phyloP scores from a whole-genome alignment of 805 yeast genomes.

The Saturnispora halmiae region DNA sequence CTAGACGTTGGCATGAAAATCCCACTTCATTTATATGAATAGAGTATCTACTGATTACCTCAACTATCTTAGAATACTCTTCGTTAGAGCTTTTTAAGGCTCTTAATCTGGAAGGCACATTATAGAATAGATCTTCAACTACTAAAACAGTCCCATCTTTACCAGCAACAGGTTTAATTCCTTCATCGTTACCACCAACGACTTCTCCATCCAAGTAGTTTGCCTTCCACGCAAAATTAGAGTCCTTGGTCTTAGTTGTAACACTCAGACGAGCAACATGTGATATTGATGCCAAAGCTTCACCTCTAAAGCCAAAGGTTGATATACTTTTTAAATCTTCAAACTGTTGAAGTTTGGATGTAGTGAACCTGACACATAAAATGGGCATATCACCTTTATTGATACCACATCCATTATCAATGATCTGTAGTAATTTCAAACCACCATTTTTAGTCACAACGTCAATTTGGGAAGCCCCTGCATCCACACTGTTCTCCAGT shows the following conservation, averaged over 20 bases:
- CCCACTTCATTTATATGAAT: constrained; percentile 64
- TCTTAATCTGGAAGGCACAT: constrained; percentile 68
- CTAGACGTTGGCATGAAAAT: constrained; percentile 69
- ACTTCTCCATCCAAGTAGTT: constrained; percentile 61
- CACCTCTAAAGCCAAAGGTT: constrained; percentile 95
- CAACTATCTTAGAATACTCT: constrained; percentile 69
- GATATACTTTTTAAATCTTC: constrained; percentile 64
- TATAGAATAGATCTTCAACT: constrained; percentile 86
- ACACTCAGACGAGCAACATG: constrained; percentile 80
- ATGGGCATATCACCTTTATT: constrained; percentile 59
- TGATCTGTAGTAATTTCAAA: constrained; percentile 69
- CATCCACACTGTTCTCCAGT: constrained; percentile 88
- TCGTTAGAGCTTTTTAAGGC: constrained; percentile 60
- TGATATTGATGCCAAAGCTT: constrained; percentile 89
- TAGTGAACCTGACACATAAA: constrained; percentile 87
- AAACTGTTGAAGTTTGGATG: constrained; percentile 68
- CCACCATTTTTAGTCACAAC: constrained; percentile 90
- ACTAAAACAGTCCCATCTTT: constrained; percentile 74
- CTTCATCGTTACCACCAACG: constrained; percentile 19
- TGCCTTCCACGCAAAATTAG: constrained; percentile 63
- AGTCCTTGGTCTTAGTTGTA: constrained; percentile 54
- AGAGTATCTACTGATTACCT: constrained; percentile 76
- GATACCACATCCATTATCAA: constrained; percentile 87
- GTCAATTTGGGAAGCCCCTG: constrained; percentile 65
- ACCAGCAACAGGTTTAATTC: constrained; percentile 76